A percentile compares a stretch with the other conserved stretches of the same genome.
These are phyloP conservation scores for Serendipita sp. DNA, from an alignment of 768 basidiomycete species.

Conservation along the genomic window DNA sequence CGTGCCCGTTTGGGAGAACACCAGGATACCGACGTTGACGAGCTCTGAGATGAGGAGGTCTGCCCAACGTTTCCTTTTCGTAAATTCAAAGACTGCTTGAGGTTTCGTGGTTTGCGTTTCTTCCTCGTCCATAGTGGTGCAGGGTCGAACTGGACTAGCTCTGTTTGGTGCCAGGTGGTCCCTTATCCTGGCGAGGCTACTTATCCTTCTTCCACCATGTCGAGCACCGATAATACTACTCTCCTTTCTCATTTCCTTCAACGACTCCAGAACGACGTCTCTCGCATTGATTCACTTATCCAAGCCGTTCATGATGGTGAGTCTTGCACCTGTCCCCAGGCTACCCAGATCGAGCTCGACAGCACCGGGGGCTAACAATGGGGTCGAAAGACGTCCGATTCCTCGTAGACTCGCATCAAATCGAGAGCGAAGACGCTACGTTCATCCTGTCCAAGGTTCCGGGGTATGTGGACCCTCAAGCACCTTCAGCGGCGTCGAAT, in stretches of 20 bases:
- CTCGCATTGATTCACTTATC: constrained; percentile 5
- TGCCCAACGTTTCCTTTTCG: constrained; percentile 74
- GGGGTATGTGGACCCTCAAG: background rate
- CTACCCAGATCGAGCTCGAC: background rate
- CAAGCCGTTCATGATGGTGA: background rate
- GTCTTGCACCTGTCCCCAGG: background rate
- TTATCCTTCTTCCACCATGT: background rate
- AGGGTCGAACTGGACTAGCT: background rate
- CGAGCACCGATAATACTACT: background rate
- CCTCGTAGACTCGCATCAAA: background rate
- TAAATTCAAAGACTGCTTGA: constrained; percentile 49
- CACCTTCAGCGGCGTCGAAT: background rate
- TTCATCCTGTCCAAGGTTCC: constrained; percentile 3
- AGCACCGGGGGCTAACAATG: background rate
- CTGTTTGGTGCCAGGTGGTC: background rate
- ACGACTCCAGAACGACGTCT: background rate
- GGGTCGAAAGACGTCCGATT: background rate
- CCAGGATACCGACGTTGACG: constrained; percentile 51
- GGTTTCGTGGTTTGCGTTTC: background rate
- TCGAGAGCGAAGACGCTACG: background rate
- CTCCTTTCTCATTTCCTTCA: constrained; percentile 4
- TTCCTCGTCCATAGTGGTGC: constrained; percentile 1
- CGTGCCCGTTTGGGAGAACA: constrained; percentile 44
- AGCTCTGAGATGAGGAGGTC: constrained; percentile 64
- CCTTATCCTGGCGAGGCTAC: background rate